A percentile compares a stretch with the other conserved stretches of the same genome.
These are phyloP conservation scores for Microsporum ferrugineum DNA, from an alignment of 2,329 filamentous ascomycete species.

Conservation along the genomic window DNA sequence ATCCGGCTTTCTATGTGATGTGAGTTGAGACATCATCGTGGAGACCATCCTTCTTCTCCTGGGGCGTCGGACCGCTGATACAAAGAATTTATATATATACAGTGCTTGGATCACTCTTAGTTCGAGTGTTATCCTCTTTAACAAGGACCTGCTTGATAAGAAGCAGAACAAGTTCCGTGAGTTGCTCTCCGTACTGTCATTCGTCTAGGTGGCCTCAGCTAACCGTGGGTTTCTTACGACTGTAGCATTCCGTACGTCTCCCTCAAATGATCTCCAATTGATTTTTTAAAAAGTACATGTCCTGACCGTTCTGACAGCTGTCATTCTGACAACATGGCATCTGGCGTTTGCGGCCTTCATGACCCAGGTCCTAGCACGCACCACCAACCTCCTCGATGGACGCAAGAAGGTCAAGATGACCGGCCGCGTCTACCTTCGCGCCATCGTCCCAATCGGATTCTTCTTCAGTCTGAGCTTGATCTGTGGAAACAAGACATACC, in stretches of 20 bases:
- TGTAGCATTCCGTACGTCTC: conserved; percentile 37
- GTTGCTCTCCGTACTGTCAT: conserved; percentile 20
- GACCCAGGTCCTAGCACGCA: conserved; percentile 85
- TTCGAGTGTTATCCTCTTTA: conserved; percentile 94
- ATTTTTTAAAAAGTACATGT: neutral
- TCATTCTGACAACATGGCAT: conserved; percentile 88
- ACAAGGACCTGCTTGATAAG: conserved; percentile 93
- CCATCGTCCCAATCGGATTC: conserved; percentile 86
- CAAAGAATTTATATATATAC: conserved; percentile 8
- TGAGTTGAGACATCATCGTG: conserved; percentile 23
- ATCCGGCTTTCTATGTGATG: conserved; percentile 76
- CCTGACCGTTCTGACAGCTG: conserved; percentile 26
- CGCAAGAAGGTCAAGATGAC: conserved; percentile 97
- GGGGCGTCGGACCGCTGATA: too few species aligned
- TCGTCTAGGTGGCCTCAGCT: neutral
- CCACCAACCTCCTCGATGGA: conserved; percentile 80
- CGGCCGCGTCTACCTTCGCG: conserved; percentile 78
- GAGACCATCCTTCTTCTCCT: too few species aligned
- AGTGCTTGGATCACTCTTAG: conserved; percentile 89
- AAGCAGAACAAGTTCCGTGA: conserved; percentile 59
- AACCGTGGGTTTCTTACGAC: neutral
- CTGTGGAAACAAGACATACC: conserved; percentile 89
- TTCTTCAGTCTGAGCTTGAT: conserved; percentile 96
- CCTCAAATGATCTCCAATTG: neutral
- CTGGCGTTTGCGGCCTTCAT: conserved; percentile 83